Evolutionary conservation across 805 yeast genomes (phyloP).

Genomic region (Candida ovalis): DNA sequence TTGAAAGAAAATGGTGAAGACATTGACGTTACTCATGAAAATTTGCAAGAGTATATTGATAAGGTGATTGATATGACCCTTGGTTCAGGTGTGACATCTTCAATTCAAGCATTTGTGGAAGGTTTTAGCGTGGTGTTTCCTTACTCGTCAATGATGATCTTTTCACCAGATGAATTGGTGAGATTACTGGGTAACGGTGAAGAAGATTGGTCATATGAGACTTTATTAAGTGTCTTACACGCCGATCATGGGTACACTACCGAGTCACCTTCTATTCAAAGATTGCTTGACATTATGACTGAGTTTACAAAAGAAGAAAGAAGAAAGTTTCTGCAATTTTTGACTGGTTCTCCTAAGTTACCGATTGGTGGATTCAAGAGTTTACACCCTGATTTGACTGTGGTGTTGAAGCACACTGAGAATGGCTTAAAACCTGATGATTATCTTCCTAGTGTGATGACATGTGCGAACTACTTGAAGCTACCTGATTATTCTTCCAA

Average conservation of each 20-base stretch:
- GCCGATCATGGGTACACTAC: conserved; percentile 89
- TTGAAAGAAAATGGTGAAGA: conserved; percentile 55
- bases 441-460: conserved; percentile 95
- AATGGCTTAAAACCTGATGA: conserved; percentile 65
- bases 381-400: conserved; percentile 77
- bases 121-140: conserved; percentile 89
- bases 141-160: conserved; percentile 61
- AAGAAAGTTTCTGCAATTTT: conserved; percentile 74
- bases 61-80: conserved; percentile 56
- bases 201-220: conserved; percentile 81
- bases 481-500: conserved; percentile 74
- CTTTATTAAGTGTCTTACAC: conserved; percentile 55
- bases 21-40: conserved; percentile 44
- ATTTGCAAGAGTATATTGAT: conserved; percentile 55
- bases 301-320: conserved; percentile 52
- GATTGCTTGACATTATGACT: conserved; percentile 59
- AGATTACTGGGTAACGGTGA: conserved; percentile 69
- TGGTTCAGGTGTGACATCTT: conserved; percentile 59
- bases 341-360: conserved; percentile 89
- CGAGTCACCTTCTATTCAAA: conserved; percentile 60
- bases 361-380: conserved; percentile 93
- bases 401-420: conserved; percentile 81
- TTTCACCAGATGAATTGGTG: conserved; percentile 71
- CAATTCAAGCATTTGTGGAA: conserved; percentile 61
- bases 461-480: conserved; percentile 92